Percentiles rank a stretch among this genome's conserved stretches.
Evolutionary conservation across 2,329 filamentous ascomycete genomes (phyloP).

Genomic region (Aureobasidium sp.): DNA sequence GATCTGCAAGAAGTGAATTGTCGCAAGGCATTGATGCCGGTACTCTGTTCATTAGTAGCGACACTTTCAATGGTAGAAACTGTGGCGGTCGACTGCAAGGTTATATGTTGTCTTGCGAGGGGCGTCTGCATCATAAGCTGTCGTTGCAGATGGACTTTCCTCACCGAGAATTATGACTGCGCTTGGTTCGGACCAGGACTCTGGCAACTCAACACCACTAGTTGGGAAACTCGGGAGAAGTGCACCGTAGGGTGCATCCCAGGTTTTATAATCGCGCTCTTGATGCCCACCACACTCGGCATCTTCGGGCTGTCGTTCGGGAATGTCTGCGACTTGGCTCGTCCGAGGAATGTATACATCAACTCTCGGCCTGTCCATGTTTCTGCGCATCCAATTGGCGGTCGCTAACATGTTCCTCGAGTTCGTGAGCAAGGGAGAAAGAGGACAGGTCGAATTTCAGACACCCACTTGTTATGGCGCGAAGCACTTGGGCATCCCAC

Average conservation of each 20-base stretch:
- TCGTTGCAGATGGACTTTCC: background rate
- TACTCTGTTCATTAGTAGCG: background rate
- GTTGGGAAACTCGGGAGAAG: no score
- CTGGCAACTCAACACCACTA: background rate
- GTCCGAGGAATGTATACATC: background rate
- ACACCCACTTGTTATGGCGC: background rate
- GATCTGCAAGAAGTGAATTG: background rate
- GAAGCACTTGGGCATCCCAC: background rate
- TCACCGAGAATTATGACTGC: background rate
- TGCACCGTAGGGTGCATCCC: background rate
- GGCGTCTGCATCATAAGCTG: background rate
- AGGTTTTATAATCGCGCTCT: background rate
- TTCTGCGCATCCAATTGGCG: background rate
- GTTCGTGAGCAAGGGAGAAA: background rate
- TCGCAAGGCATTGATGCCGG: background rate
- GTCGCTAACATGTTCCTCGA: background rate
- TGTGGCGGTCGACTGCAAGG: no score
- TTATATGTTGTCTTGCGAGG: background rate
- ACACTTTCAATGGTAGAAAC: no score
- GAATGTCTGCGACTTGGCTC: background rate
- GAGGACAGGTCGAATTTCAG: background rate
- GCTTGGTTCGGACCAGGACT: background rate
- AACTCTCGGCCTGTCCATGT: background rate
- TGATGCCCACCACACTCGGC: background rate
- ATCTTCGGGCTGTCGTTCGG: background rate